Percentiles rank a stretch among this genome's conserved stretches.
phyloP scores from a whole-genome alignment of 352 stramenopile species.

The Pythium aquatile region DNA sequence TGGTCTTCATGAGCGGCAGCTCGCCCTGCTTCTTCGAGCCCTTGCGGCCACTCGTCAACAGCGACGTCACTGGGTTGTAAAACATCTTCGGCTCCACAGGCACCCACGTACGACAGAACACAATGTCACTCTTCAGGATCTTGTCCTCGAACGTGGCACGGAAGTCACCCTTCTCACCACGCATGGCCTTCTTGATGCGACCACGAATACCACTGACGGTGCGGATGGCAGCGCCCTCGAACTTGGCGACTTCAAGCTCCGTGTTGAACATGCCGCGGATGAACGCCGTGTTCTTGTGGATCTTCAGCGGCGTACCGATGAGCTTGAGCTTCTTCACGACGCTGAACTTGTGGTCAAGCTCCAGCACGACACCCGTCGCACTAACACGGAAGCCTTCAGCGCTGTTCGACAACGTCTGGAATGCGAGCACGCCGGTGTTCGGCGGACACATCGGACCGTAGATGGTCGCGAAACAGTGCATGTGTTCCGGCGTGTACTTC shows the following conservation, averaged over 20 bases:
- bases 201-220: conserved; percentile 99
- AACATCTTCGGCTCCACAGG: conserved; percentile 97
- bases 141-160: conserved; percentile 99
- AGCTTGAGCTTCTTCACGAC: conserved; percentile 99
- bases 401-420: conserved; percentile 94
- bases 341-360: conserved; percentile 97
- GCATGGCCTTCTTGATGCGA: conserved; percentile 96
- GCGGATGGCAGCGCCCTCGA: conserved; percentile 96
- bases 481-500: conserved; percentile 99
- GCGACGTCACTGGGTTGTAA: conserved; percentile 97
- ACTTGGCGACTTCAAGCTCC: conserved; percentile 95
- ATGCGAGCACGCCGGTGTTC: conserved; percentile 97
- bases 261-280: conserved; percentile 97
- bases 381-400: conserved; percentile 96
- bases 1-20: conserved; percentile 94
- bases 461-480: conserved; percentile 99
- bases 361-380: conserved; percentile 95
- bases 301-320: conserved; percentile 97
- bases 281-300: conserved; percentile 99
- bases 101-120: conserved; percentile 99
- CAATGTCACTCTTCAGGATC: conserved; percentile 98
- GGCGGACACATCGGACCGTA: conserved; percentile 95
- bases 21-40: conserved; percentile 39
- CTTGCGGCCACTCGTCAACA: conserved; percentile 52
- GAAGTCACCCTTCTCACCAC: conserved; percentile 94